Base-by-base conservation (phyloP, 177 flowering plant genomes). In the Tripterygium wilfordii region DNA sequence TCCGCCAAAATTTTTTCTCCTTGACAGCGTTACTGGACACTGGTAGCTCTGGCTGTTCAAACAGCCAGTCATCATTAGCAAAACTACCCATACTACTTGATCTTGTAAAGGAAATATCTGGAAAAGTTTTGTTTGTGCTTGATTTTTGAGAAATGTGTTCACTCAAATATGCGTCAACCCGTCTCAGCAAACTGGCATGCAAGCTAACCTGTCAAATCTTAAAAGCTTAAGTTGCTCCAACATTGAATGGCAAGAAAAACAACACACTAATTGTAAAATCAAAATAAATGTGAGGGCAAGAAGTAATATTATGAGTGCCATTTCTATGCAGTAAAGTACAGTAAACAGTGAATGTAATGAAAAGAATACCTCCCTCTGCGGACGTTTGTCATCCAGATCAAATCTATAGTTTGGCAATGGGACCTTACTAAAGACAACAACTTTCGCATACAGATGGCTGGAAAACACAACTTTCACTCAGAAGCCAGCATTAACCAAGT, bases 351-450 rank as follows among this genome's bases (percentile, higher is more conserved):
- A 45, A 41, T 7, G 17, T 7, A 29, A 33, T 21, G 2, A 18
- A 5, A 25, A 42, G 45, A 46, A 15, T 80, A 89, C 98, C 96
- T 88, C 96, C 43, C 96, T 72, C 61, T 74, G 87, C 3, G 98
- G 96, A 21, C 98, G 87, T 71, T 61, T 77, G 37, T 89, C 96
- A 73, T 92, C 98, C 64, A 92, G 66, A 64, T 92, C 98, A 64
- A 78, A 82, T 62, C 98, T 79, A 72, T 92, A 92, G 74, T 92
- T 88, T 10, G 98, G 96, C 48, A 92, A 57, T 19, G 90, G 96
- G 38, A 64, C 63, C 72, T 92, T 92, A 65, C 98, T 92, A 59
- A 86, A 66, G 35, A 86, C 98, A 42, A 79, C 82, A 16, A 78
- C 88, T 67, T 74, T 92, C 15, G 52, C 54, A 68, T 92, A 92